Conservation (phyloP, 1,284 basidiomycete genomes). For the Ganoderma meredithae region DNA sequence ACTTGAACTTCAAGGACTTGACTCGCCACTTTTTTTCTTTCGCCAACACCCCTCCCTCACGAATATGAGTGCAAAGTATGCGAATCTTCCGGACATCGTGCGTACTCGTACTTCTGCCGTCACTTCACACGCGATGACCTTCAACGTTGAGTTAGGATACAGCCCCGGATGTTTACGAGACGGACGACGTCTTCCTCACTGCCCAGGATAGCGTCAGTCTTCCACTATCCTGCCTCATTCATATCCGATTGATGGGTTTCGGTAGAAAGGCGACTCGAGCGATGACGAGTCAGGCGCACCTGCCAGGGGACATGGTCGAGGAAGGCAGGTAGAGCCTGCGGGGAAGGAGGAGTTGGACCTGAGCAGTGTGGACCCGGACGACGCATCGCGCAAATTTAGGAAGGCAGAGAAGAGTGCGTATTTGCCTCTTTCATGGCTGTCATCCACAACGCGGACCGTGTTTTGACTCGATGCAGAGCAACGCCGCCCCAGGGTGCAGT, state of each 20-base stretch:
- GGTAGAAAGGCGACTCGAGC: slow-evolving; percentile 65
- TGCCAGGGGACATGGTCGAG: slow-evolving; percentile 45
- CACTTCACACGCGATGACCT: slow-evolving; percentile 8
- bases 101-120: slow-evolving; percentile 48
- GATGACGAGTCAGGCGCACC: slow-evolving; percentile 65
- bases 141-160: slow-evolving; percentile 67
- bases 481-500: slow-evolving; percentile 59
- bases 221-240: not conserved
- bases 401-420: slow-evolving; percentile 68
- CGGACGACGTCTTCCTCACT: slow-evolving; percentile 75
- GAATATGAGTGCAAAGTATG: slow-evolving; percentile 84
- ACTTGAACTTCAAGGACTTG: not conserved
- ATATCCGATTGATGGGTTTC: slow-evolving; percentile 12
- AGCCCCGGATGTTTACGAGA: slow-evolving; percentile 92
- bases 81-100: slow-evolving; percentile 90
- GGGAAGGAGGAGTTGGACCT: slow-evolving; percentile 59
- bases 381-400: slow-evolving; percentile 71
- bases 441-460: not conserved
- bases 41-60: not conserved
- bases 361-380: slow-evolving; percentile 58
- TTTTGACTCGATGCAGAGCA: slow-evolving; percentile 43
- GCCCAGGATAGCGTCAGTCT: slow-evolving; percentile 54
- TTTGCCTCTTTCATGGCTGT: not conserved
- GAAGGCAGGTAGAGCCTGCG: slow-evolving; percentile 44
- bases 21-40: not conserved